Evolutionary conservation across 257 asterid genomes (phyloP).

Genomic region (Salvia rosmarinus): DNA sequence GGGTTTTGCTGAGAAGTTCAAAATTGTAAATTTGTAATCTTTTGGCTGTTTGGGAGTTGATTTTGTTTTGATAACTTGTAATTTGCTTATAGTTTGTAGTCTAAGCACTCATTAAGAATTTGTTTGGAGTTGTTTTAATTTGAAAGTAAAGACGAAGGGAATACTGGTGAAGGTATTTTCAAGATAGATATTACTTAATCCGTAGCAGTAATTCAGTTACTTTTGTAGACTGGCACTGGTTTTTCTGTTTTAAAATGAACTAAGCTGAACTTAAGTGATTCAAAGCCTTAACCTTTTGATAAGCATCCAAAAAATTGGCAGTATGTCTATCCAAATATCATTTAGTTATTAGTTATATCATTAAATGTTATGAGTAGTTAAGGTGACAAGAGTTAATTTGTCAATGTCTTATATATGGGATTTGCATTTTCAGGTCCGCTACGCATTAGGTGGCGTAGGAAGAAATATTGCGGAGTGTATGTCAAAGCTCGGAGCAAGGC

Average conservation of each 20-base stretch:
- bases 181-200: not conserved
- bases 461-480: conserved; percentile 96
- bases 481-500: conserved; percentile 87
- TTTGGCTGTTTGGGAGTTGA: not conserved
- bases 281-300: not conserved
- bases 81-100: not conserved
- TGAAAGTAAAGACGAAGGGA: not conserved
- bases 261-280: not conserved
- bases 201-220: not conserved
- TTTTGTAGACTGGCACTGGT: not conserved
- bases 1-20: not conserved
- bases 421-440: conserved; percentile 58
- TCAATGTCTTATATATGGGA: not conserved
- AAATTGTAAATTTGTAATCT: not conserved
- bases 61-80: not conserved
- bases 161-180: not conserved
- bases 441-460: conserved; percentile 86
- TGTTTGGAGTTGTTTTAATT: not conserved
- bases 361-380: not conserved
- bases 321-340: not conserved
- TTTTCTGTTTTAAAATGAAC: not conserved
- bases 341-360: too few species aligned
- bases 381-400: conserved; percentile 13
- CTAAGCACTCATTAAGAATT: not conserved
- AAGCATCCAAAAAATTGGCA: not conserved